Evolutionary conservation across 2,329 filamentous ascomycete genomes (phyloP).

Genomic region (Fusarium sp.): DNA sequence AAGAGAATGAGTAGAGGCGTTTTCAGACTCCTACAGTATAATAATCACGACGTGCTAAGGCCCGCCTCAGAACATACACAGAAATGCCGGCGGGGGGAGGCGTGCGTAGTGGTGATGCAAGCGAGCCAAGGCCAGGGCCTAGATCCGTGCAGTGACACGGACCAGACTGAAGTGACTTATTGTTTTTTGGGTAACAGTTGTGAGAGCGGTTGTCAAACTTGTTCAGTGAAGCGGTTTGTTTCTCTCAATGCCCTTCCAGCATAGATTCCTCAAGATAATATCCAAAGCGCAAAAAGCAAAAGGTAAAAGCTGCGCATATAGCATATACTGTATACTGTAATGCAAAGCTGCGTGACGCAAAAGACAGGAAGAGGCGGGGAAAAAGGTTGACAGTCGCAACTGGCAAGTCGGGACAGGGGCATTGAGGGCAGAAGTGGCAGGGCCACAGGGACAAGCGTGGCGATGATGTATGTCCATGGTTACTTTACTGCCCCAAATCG

Average conservation of each 20-base stretch:
- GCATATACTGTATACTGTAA: constrained; percentile 9
- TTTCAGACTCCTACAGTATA: constrained; percentile 42
- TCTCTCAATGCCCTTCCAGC: constrained; percentile 17
- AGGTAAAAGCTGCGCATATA: constrained; percentile 23
- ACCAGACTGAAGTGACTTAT: constrained; percentile 30
- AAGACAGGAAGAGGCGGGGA: constrained; percentile 10
- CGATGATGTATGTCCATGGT: constrained; percentile 53
- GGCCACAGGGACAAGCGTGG: constrained; percentile 50
- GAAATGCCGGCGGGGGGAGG: constrained; percentile 49
- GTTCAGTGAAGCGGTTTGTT: constrained; percentile 7
- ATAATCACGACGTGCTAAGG: constrained; percentile 34
- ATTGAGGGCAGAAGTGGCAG: constrained; percentile 45
- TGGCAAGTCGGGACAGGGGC: constrained; percentile 45
- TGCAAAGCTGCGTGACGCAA: constrained; percentile 34
- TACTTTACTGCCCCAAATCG: constrained; percentile 52
- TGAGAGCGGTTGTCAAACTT: constrained; percentile 18
- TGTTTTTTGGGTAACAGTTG: constrained; percentile 26
- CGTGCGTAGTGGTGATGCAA: constrained; percentile 51
- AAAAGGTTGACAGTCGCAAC: constrained; percentile 40
- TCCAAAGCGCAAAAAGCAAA: constrained; percentile 17
- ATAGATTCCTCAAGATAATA: constrained; percentile 10
- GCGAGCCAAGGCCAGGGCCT: constrained; percentile 50
- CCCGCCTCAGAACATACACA: constrained; percentile 42
- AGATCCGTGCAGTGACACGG: constrained; percentile 48
- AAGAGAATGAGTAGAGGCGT: constrained; percentile 45